Evolutionary conservation across 2,329 filamentous ascomycete genomes (phyloP).

Genomic region (Albifimbria verrucaria): DNA sequence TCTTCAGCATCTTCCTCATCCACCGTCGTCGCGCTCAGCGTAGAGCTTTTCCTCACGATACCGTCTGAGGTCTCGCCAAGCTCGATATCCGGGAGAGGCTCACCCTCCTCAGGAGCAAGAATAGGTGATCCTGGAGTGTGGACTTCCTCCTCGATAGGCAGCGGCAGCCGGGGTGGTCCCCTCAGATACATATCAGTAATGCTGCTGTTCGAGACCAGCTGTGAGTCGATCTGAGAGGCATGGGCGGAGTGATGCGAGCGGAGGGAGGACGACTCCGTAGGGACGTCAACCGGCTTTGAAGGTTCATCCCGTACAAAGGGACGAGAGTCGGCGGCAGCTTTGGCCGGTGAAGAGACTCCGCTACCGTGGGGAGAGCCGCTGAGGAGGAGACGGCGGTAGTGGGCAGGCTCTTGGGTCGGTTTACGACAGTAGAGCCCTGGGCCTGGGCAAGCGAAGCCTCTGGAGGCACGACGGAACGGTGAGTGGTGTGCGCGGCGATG

Average conservation of each 20-base stretch:
- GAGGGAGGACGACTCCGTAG: constrained; percentile 35
- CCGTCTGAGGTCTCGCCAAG: constrained; percentile 45
- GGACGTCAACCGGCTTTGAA: constrained; percentile 59
- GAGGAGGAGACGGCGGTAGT: constrained; percentile 47
- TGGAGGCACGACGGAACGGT: constrained; percentile 56
- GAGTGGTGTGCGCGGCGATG: constrained; percentile 52
- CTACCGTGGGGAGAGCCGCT: constrained; percentile 42
- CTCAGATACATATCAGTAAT: constrained; percentile 62
- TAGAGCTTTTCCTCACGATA: constrained; percentile 54
- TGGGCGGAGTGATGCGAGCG: constrained; percentile 34
- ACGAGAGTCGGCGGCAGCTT: constrained; percentile 14
- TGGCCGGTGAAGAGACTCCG: constrained; percentile 23
- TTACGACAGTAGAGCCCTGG: constrained; percentile 51
- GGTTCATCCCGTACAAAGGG: constrained; percentile 28
- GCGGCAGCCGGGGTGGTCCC: constrained; percentile 81
- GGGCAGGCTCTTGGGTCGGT: constrained; percentile 44
- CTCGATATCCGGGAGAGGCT: constrained; percentile 50
- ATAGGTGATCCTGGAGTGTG: constrained; percentile 90
- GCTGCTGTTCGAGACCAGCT: constrained; percentile 51
- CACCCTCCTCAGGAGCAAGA: constrained; percentile 64
- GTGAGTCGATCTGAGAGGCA: constrained; percentile 33
- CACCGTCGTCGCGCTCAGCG: constrained; percentile 58
- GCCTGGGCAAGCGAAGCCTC: constrained; percentile 61
- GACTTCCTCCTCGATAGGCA: constrained; percentile 90
- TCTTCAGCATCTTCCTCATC: constrained; percentile 81